Base-by-base conservation (phyloP, 257 asterid species). In the Nicotiana tabacum region DNA sequence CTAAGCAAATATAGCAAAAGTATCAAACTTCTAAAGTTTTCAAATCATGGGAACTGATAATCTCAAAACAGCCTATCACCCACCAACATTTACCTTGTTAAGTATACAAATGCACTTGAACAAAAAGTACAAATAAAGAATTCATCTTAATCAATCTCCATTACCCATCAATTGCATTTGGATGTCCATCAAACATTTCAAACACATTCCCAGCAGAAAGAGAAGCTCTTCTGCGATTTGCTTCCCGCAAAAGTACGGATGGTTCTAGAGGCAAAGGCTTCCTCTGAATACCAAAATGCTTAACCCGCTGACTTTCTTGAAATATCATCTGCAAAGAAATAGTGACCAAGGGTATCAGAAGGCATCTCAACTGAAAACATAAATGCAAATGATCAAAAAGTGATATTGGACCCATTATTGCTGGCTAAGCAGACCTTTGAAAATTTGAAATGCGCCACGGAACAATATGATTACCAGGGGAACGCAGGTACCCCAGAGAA, bases 231-330 rank as follows among this genome's bases (percentile, higher is more conserved):
- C 97, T 91, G 55, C 99, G 97, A 86, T 96, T 96, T 86, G 99
- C 98, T 90, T 96, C 98, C 17, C 98, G 94, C 88, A 96, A 87
- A 83, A 96, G 93, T 79, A 94, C 92, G 78, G 99, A 91, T 88
- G 99, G 99, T 88, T 96, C 99, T 76, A 96, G 91, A 82, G 99
- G 99, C 83, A 96, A 88, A 46, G 98, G 97, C 91, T 91, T 96
- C 92, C 98, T 91, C 90, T 94, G 98, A 86, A 96, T 94, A 83
- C 96, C 98, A 65, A 94, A 96, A 87, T 92, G 97, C 90, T 92
- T 96, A 69, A 87, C 88, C 78, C 84, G 90, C 77, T 92, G 90
- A 83, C 95, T 86, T 86, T 92, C 98, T 92, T 96, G 98, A 86
- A 94, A 96, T 79, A 91, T 92, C 89, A 90, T 89, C 99, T 96